Evolutionary conservation across 768 basidiomycete species (phyloP).

Genomic region (Suillus clintonianus): DNA sequence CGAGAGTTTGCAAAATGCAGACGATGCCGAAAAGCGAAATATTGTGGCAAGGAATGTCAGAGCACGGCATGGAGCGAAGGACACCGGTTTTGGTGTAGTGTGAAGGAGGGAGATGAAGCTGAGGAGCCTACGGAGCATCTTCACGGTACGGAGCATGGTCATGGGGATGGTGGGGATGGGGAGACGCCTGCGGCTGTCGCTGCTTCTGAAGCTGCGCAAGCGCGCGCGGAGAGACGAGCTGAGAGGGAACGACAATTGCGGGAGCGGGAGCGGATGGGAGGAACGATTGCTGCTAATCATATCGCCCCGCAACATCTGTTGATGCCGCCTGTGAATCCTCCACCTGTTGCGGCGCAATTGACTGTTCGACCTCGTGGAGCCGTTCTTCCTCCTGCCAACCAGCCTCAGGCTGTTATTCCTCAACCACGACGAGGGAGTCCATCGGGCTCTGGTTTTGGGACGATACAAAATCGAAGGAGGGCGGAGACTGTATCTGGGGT

Average conservation of each 20-base stretch:
- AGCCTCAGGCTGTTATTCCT: slow-evolving; percentile 19
- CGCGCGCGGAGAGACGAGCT: slow-evolving; percentile 36
- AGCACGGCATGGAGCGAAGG: slow-evolving; percentile 96
- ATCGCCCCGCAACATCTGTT: slow-evolving; percentile 7
- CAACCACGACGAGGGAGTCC: slow-evolving; percentile 10
- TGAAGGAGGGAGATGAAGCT: slow-evolving; percentile 53
- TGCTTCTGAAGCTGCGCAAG: slow-evolving; percentile 14
- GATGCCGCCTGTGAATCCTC: slow-evolving; percentile 13
- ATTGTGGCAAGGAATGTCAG: slow-evolving; percentile 97
- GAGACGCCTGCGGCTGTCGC: neutral
- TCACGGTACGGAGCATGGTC: slow-evolving; percentile 14
- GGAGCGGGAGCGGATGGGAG: slow-evolving; percentile 22
- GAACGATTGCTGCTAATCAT: slow-evolving; percentile 15
- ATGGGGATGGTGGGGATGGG: neutral
- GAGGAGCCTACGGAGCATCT: slow-evolving; percentile 26
- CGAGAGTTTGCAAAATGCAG: slow-evolving; percentile 97
- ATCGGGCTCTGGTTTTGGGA: neutral
- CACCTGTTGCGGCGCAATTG: slow-evolving; percentile 17
- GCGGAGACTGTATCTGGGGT: slow-evolving; percentile 37
- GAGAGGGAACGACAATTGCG: slow-evolving; percentile 36
- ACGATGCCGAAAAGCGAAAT: slow-evolving; percentile 95
- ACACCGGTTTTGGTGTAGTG: slow-evolving; percentile 92
- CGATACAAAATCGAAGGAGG: slow-evolving; percentile 28
- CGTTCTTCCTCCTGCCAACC: slow-evolving; percentile 24
- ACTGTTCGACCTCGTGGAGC: slow-evolving; percentile 28